Percentiles rank a stretch among this genome's conserved stretches.
Evolutionary conservation across 495 filamentous ascomycete species (phyloP).

Genomic region (Aspergillus panamensis): DNA sequence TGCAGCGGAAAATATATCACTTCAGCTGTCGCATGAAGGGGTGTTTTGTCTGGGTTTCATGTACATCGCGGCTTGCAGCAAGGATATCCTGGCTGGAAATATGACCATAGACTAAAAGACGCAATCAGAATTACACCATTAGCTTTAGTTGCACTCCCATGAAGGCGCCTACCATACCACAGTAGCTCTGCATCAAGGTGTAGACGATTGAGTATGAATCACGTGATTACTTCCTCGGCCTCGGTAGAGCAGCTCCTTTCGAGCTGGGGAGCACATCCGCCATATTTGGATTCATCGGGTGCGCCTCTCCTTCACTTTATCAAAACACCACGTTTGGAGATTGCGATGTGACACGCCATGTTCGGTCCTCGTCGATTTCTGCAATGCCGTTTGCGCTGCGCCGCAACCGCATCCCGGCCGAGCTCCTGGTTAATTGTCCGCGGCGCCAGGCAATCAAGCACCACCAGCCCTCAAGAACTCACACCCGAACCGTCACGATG

Average conservation of each 20-base stretch:
- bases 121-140: not conserved
- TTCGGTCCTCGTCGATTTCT: conserved; percentile 26
- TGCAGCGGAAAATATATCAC: too few species aligned
- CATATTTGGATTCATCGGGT: not conserved
- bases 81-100: too few species aligned
- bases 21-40: too few species aligned
- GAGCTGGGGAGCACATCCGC: too few species aligned
- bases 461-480: conserved; percentile 19
- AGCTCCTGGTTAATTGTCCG: conserved; percentile 1
- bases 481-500: conserved; percentile 30
- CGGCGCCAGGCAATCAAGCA: conserved; percentile 26
- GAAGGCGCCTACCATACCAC: not conserved
- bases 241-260: not conserved
- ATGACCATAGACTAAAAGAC: too few species aligned
- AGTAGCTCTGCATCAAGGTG: not conserved
- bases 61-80: too few species aligned
- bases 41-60: too few species aligned
- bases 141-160: not conserved
- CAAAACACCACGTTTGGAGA: not conserved
- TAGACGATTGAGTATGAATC: not conserved
- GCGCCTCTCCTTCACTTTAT: not conserved
- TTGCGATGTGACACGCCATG: conserved; percentile 35
- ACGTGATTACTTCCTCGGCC: not conserved
- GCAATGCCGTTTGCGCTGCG: conserved; percentile 24
- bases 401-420: conserved; percentile 8